Evolutionary conservation across 768 basidiomycete genomes (phyloP).

Genomic region (Trametes elegans): DNA sequence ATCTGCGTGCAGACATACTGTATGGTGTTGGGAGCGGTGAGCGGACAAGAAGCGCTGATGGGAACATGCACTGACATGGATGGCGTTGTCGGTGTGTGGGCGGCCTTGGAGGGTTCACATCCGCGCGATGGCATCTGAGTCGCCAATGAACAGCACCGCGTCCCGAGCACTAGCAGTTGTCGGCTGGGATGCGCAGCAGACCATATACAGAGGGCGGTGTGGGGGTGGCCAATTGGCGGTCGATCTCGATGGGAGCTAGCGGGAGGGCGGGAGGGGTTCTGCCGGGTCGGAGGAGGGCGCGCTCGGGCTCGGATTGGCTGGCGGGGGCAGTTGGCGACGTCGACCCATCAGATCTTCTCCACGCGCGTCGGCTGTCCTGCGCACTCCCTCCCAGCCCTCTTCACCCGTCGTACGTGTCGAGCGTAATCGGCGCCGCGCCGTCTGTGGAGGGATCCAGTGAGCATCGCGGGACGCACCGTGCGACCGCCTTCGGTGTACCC

Average conservation of each 20-base stretch:
- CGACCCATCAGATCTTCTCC: slow-evolving; percentile 6
- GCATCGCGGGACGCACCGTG: no score
- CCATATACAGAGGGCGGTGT: not conserved
- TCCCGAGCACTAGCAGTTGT: not conserved
- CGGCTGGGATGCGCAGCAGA: no score
- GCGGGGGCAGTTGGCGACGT: not conserved
- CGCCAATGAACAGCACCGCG: no score
- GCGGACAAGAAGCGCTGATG: slow-evolving; percentile 2
- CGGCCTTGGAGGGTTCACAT: no score
- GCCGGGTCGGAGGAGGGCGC: slow-evolving; percentile 2
- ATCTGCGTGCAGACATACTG: slow-evolving; percentile 2
- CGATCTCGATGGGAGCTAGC: slow-evolving; percentile 1
- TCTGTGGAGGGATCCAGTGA: not conserved
- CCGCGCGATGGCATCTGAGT: no score
- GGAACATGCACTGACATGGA: not conserved
- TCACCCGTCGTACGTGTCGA: not conserved
- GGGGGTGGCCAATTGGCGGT: not conserved
- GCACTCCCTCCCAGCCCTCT: not conserved
- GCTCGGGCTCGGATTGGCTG: slow-evolving; percentile 1
- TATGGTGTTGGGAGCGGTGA: not conserved
- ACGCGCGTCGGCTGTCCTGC: not conserved
- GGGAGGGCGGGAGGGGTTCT: slow-evolving; percentile 3
- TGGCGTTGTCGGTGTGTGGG: not conserved
- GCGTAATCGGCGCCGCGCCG: not conserved
- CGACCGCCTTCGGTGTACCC: no score